Evolutionary conservation across 108 stramenopile genomes (phyloP), one percentile per base, ranked within the genome.

Genomic region (Pseudonitzschia pungens): DNA sequence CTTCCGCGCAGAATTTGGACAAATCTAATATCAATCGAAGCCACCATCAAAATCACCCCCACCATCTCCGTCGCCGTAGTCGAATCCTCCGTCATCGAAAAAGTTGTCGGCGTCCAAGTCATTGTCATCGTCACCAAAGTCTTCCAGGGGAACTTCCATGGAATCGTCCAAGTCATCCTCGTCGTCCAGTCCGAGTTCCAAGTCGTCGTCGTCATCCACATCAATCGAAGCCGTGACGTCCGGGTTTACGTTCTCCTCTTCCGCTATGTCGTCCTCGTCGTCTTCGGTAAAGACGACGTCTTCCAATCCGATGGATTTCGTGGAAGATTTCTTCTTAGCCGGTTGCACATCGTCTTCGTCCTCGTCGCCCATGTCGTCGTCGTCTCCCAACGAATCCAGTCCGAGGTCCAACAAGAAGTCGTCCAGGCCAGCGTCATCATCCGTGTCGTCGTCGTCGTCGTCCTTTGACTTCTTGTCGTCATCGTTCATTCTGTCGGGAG

Each of bases 361-460:
- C n/a, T 71, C 64, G 42, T 63, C 77, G 11, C 32, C 80, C n/a
- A 67, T 56, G 42, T 63, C 77, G 11, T 36, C 68, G 9, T 51
- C 80, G 20, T 82, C 86, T 3, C 75, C 85, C 68, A 82, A 84
- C 22, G 71, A 68, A 60, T 87, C 92, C 60, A 86, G 72, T 27
- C 88, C 93, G 29, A 94, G 79, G 79, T 89, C 90, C 5, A 90
- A 77, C 69, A 92, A 78, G 68, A 92, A 90, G 55, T 88, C 86
- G 66, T 89, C 91, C 21, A 83, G 69, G 60, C 71, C 77, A 45
- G 59, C 70, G 15, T 82, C 86, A 32, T 73, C 85, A 7, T 87
- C 87, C 4, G 77, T 85, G 11, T 81, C 86, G 43, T 78, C 86
- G 6, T 77, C 84, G 9, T 62, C 81, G 21, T 81, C 78, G 31